Evolutionary conservation across 2,329 filamentous ascomycete genomes (phyloP).

Genomic region (Apiospora rasikravindrae): DNA sequence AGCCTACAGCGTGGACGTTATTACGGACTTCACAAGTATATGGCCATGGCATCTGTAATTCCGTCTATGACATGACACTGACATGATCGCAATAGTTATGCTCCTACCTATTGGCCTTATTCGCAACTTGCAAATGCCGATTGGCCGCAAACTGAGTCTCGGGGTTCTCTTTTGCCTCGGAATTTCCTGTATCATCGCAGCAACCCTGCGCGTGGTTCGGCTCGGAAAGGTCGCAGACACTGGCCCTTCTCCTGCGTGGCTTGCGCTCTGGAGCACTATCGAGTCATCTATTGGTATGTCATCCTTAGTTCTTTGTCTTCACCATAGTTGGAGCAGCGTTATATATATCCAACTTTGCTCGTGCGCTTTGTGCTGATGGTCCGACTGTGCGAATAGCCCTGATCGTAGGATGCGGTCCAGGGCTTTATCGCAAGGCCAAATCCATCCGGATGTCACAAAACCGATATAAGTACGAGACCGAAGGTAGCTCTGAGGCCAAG

Average conservation of each 20-base stretch:
- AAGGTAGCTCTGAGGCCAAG: neutral
- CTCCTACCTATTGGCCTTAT: neutral
- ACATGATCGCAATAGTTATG: neutral
- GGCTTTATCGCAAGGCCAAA: neutral
- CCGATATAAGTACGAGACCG: no score
- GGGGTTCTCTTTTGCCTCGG: neutral
- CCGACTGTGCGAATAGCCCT: no score
- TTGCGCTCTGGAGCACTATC: neutral
- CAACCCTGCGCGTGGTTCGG: neutral
- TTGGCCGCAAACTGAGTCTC: neutral
- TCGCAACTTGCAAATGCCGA: neutral
- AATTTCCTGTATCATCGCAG: neutral
- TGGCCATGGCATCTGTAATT: no score
- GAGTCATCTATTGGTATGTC: slow-evolving; percentile 4
- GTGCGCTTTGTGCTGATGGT: no score
- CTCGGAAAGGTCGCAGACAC: neutral
- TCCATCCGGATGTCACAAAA: neutral
- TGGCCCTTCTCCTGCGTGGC: neutral
- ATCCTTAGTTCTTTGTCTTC: no score
- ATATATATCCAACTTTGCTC: no score
- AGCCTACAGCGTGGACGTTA: no score
- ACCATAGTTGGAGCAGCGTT: no score
- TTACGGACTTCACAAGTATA: no score
- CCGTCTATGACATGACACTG: no score
- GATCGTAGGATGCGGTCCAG: neutral